These are phyloP conservation scores for Tephrocybe sp. DNA, from an alignment of 768 basidiomycete species.

Conservation along the genomic window DNA sequence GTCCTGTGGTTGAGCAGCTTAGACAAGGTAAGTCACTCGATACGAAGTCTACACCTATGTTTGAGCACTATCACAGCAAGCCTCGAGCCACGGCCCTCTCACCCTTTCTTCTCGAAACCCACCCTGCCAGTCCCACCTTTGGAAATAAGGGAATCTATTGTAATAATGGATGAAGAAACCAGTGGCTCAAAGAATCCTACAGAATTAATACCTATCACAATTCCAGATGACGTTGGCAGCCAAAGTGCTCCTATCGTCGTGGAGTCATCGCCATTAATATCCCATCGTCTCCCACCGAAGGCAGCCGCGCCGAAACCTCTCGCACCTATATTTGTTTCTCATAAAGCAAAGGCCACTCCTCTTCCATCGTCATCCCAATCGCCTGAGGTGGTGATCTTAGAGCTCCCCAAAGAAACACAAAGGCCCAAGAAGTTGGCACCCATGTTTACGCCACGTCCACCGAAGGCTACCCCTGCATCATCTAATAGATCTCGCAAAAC, in stretches of 20 bases:
- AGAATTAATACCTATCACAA: background rate
- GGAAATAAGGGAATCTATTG: conserved; percentile 5
- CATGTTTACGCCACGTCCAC: background rate
- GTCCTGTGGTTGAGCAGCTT: conserved; percentile 7
- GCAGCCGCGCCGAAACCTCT: conserved; percentile 26
- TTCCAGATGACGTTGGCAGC: conserved; percentile 23
- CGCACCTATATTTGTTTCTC: conserved; percentile 46
- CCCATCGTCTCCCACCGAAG: conserved; percentile 6
- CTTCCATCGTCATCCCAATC: background rate
- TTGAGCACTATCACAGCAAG: conserved; percentile 4
- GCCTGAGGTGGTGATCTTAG: conserved; percentile 1
- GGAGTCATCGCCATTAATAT: conserved; percentile 37
- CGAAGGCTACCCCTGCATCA: background rate
- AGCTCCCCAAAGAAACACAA: conserved; percentile 1
- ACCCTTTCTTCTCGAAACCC: conserved; percentile 18
- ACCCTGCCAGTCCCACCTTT: background rate
- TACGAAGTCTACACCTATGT: background rate
- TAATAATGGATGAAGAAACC: conserved; percentile 10
- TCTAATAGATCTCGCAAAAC: background rate
- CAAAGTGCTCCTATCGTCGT: conserved; percentile 42
- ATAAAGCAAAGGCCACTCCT: conserved; percentile 17
- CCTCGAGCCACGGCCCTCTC: conserved; percentile 14
- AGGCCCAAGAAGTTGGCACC: conserved; percentile 4
- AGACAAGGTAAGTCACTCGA: conserved; percentile 7
- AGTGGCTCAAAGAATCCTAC: background rate